Evolutionary conservation across 495 filamentous ascomycete species (phyloP), one percentile per base, ranked within the genome.

Genomic region (Xanthoparmelia taractica): DNA sequence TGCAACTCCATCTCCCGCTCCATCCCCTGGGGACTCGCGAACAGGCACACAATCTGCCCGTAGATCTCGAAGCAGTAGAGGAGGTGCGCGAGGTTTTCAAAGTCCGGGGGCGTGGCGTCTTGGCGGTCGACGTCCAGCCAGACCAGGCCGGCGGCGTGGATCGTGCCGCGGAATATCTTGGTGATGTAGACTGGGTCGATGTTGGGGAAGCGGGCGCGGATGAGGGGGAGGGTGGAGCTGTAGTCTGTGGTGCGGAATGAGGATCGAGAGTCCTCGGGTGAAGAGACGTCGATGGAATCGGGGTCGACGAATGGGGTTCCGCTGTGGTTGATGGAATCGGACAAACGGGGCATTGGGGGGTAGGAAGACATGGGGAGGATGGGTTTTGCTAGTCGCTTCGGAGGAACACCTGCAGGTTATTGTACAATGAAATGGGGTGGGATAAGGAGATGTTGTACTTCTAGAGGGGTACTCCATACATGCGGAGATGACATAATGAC

Each of bases 11-110:
- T n/a, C n/a, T 38, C 58, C 62, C 27, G 12, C 29, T 4, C 8
- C 38, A 3, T 20, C 18, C 33, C 64, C 64, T 2, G 20, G 36
- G 27, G 54, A 27, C 20, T 37, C 10, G 62, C 34, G 11, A 65
- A 18, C 17, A 60, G 34, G 31, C 60, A 63, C 8, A 67, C 23
- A 25, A 67, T 57, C 62, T 67, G 66, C 7, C 57, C 57, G 45
- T 67, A 67, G n/a, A 67, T 48, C 62, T 67, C 66, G 40, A 67
- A 67, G 57, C 66, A 67, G 54, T 67, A 67, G 13, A 92, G 77
- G 66, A 92, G 74, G 25, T 88, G 87, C 1, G 88, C 86, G n/a
- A 92, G 86, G 66, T 89, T 85, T 13, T 78, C 77, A 41, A 91
- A 80, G 43, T 84, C 81, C 18, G 43, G 34, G 8, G 66, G 66